Conservation (phyloP, 2,329 filamentous ascomycete genomes). For the Colletotrichum sp. region DNA sequence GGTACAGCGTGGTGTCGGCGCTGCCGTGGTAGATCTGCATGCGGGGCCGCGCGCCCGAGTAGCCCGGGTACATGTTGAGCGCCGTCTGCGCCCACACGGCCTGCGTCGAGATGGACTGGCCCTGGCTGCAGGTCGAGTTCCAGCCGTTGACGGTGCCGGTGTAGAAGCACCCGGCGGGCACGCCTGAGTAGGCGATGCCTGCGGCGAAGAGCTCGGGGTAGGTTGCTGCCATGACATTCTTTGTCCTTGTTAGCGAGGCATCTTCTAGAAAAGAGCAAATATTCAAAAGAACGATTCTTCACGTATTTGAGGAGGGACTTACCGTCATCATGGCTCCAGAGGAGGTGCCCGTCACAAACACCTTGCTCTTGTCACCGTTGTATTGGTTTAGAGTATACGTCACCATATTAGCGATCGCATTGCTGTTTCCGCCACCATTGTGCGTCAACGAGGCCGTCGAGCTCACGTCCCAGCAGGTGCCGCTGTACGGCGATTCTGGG, state of each 20-base stretch:
- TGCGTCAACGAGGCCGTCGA: slow-evolving; percentile 55
- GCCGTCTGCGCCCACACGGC: slow-evolving; percentile 54
- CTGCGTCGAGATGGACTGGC: slow-evolving; percentile 45
- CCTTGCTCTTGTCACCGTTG: slow-evolving; percentile 51
- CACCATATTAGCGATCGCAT: slow-evolving; percentile 65
- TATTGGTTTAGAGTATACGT: slow-evolving; percentile 58
- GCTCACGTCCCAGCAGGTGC: slow-evolving; percentile 64
- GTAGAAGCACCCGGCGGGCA: slow-evolving; percentile 49
- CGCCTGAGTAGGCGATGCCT: slow-evolving; percentile 47
- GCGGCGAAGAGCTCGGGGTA: slow-evolving; percentile 55
- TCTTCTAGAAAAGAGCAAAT: background rate
- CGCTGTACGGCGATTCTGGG: slow-evolving; percentile 56
- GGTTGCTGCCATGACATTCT: slow-evolving; percentile 50
- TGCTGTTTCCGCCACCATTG: slow-evolving; percentile 61
- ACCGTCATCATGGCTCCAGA: slow-evolving; percentile 58
- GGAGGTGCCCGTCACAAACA: slow-evolving; percentile 58
- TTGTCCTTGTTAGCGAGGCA: background rate
- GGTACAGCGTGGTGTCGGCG: slow-evolving; percentile 52
- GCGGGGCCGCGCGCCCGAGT: slow-evolving; percentile 53
- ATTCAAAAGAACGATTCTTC: rapidly evolving
- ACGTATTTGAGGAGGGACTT: background rate
- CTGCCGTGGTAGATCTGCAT: slow-evolving; percentile 66
- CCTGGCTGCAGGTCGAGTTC: slow-evolving; percentile 57
- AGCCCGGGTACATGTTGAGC: slow-evolving; percentile 52
- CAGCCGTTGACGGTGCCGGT: slow-evolving; percentile 47